Evolutionary conservation across 352 stramenopile species (phyloP).

Genomic region (Phytophthora boehmeriae): DNA sequence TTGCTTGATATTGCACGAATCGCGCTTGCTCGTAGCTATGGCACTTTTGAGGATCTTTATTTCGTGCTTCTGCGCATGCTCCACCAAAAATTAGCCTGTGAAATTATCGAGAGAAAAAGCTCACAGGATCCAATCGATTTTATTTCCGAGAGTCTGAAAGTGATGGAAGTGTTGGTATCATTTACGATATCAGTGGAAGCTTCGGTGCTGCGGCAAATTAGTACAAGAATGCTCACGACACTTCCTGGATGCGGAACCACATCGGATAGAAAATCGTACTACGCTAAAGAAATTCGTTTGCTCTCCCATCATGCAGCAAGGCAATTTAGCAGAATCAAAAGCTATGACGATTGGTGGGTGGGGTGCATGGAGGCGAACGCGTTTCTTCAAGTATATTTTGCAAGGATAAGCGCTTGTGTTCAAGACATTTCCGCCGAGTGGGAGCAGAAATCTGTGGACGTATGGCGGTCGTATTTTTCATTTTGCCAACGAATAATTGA

Average conservation of each 20-base stretch:
- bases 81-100: slow-evolving; percentile 32
- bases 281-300: slow-evolving; percentile 21
- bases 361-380: background rate
- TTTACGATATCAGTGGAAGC: slow-evolving; percentile 30
- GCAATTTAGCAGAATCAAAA: background rate
- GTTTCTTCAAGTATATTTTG: slow-evolving; percentile 28
- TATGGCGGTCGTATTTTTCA: background rate
- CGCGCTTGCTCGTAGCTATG: slow-evolving; percentile 13
- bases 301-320: slow-evolving; percentile 6
- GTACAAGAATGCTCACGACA: slow-evolving; percentile 33
- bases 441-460: background rate
- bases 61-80: slow-evolving; percentile 45
- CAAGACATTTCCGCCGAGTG: background rate
- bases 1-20: slow-evolving; percentile 13
- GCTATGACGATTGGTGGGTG: background rate
- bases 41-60: slow-evolving; percentile 21
- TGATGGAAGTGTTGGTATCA: slow-evolving; percentile 36
- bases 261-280: slow-evolving; percentile 15
- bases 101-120: background rate
- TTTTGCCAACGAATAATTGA: slow-evolving; percentile 18
- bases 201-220: slow-evolving; percentile 8
- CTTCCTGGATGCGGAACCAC: slow-evolving; percentile 1
- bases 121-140: slow-evolving; percentile 24
- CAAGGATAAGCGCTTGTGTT: slow-evolving; percentile 3
- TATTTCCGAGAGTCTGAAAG: slow-evolving; percentile 23